Base-by-base conservation (phyloP, 441 rosid species). In the Aleurites moluccanus region DNA sequence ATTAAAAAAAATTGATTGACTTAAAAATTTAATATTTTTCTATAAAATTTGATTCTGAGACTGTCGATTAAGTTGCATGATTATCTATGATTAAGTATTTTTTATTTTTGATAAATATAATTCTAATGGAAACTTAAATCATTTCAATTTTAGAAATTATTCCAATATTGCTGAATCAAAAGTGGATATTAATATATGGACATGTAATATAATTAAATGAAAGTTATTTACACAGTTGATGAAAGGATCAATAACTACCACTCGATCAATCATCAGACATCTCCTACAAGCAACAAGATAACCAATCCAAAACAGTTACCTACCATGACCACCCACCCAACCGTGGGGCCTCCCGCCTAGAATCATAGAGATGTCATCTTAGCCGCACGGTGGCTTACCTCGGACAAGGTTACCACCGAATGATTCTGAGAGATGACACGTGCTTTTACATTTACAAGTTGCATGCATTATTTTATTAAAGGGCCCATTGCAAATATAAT, bases 221-320 rank as follows among this genome's bases (percentile, higher is more conserved):
- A 3, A 6, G 16, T 45, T 13, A 14, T 45, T 45, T 45, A 6
- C 33, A 38, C 40, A 5, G 40, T 38, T 38, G 5, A 52, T 16
- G 20, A 52, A 52, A 18, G 18, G 53, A 49, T 49, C 16, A 49
- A n/a, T 20, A 49, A 30, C 33, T 15, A 28, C 40, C 14, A 27
- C 70, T 4, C 72, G 3, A 28, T 28, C 72, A 33, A 69, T 69
- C 30, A 69, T 30, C 33, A 8, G 64, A 70, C 40, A 56, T 42
- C 21, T 30, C 45, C 6, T 45, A 1, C 40, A 25, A 25, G 23
- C 44, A 69, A 66, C 68, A 14, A 6, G 38, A 74, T 64, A 40
- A 38, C 72, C 28, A 45, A 33, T 71, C 20, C 56, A 28, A 10
- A 53, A 44, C 40, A 33, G 35, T 25, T 4, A 6, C 55, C 18